Conservation (phyloP, 1,139 yeast species). For the Pichia norvegensis region DNA sequence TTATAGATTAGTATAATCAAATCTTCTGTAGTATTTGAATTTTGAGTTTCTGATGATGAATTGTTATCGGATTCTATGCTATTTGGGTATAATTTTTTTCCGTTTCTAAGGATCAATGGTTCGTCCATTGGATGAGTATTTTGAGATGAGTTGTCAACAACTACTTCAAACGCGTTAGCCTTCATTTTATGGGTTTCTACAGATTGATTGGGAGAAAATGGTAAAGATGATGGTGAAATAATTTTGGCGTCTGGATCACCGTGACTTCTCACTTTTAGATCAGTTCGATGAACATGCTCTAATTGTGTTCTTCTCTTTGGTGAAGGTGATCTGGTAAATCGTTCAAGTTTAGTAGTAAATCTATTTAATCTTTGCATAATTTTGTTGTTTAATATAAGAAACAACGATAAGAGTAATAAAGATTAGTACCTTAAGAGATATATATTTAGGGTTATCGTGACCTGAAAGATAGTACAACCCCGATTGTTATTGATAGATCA, state of each 20-base stretch:
- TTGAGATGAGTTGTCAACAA: constrained; percentile 9
- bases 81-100: constrained; percentile 14
- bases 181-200: constrained; percentile 11
- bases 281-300: not conserved
- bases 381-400: not conserved
- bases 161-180: constrained; percentile 26
- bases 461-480: no score
- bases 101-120: constrained; percentile 19
- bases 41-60: not conserved
- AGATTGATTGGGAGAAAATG: not conserved
- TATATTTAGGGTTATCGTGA: not conserved
- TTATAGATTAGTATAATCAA: constrained; percentile 7
- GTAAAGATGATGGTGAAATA: not conserved
- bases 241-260: not conserved
- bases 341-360: constrained; percentile 1
- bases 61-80: not conserved
- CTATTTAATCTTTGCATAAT: not conserved
- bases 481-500: not conserved
- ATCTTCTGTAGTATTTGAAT: constrained; percentile 3
- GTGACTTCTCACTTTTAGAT: not conserved
- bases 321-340: constrained; percentile 8
- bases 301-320: constrained; percentile 4
- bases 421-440: not conserved
- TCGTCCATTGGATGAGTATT: constrained; percentile 27
- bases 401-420: no score